Percentiles rank a stretch among this genome's conserved stretches.
Evolutionary conservation across 140 eudicot genomes (phyloP).

Genomic region (Ambrosia hybrid): DNA sequence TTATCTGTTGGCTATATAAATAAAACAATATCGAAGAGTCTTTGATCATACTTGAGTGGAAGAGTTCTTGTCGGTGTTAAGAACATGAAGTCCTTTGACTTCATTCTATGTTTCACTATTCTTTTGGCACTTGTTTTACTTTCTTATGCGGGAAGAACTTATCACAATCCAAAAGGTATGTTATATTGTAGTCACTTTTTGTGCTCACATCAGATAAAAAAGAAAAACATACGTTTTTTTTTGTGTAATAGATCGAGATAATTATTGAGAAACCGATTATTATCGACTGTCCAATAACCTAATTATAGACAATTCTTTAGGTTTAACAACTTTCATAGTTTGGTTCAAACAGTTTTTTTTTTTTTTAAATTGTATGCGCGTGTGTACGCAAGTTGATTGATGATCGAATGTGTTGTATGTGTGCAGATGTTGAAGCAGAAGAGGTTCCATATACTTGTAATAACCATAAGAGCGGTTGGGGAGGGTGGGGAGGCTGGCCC

Average conservation of each 20-base stretch:
- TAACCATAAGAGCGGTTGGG: background rate
- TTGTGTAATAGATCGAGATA: too few species aligned
- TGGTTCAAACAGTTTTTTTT: too few species aligned
- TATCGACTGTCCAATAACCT: too few species aligned
- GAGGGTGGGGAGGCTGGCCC: conserved; percentile 9
- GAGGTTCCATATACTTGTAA: background rate
- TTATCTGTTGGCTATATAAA: background rate
- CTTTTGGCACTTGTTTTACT: background rate
- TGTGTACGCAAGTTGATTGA: background rate
- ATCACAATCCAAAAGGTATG: background rate
- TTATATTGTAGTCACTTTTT: too few species aligned
- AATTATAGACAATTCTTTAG: too few species aligned
- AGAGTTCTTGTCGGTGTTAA: background rate
- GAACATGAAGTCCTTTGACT: background rate
- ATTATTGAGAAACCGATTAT: too few species aligned
- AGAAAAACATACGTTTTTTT: too few species aligned
- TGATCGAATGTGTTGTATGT: background rate
- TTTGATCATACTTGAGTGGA: too few species aligned
- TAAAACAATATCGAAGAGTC: background rate
- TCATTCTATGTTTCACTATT: background rate
- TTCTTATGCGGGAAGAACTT: conserved; percentile 1
- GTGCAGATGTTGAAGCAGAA: background rate
- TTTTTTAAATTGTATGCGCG: too few species aligned
- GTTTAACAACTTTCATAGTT: too few species aligned
- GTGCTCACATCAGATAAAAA: too few species aligned